Conservation (phyloP, 192 early-diverging fungal genomes). For the Gamsiella multidivaricata region DNA sequence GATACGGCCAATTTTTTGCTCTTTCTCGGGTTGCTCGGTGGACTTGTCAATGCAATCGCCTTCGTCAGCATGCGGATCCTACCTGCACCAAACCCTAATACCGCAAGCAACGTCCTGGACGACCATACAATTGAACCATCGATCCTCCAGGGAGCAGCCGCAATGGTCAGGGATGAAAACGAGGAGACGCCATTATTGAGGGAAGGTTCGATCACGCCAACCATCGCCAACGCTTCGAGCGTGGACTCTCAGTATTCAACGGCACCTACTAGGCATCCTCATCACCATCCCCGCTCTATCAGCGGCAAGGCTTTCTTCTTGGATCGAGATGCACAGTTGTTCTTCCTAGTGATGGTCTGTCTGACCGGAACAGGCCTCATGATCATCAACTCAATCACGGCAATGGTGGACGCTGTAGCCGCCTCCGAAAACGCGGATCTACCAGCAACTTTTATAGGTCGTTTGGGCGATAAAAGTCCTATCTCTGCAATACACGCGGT, state of each 20-base stretch:
- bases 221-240: no score
- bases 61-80: constrained; percentile 18
- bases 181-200: constrained; percentile 20
- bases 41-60: constrained; percentile 14
- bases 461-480: background rate
- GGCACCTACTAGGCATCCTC: background rate
- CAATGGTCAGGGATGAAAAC: background rate
- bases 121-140: background rate
- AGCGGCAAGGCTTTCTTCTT: constrained; percentile 39
- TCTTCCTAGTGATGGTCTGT: constrained; percentile 36
- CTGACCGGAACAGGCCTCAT: constrained; percentile 41
- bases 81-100: background rate
- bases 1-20: constrained; percentile 27
- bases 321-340: constrained; percentile 40
- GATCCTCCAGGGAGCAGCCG: background rate
- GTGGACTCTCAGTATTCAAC: background rate
- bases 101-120: background rate
- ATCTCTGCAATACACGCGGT: constrained; percentile 24
- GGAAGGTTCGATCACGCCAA: background rate
- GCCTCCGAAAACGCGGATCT: background rate
- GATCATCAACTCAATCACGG: constrained; percentile 51
- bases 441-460: background rate
- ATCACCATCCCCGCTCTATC: background rate
- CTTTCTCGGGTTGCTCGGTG: constrained; percentile 32
- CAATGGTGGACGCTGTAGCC: constrained; percentile 38